Evolutionary conservation across 2,329 filamentous ascomycete species (phyloP), one percentile per base, ranked within the genome.

Genomic region (Laburnicola sp.): DNA sequence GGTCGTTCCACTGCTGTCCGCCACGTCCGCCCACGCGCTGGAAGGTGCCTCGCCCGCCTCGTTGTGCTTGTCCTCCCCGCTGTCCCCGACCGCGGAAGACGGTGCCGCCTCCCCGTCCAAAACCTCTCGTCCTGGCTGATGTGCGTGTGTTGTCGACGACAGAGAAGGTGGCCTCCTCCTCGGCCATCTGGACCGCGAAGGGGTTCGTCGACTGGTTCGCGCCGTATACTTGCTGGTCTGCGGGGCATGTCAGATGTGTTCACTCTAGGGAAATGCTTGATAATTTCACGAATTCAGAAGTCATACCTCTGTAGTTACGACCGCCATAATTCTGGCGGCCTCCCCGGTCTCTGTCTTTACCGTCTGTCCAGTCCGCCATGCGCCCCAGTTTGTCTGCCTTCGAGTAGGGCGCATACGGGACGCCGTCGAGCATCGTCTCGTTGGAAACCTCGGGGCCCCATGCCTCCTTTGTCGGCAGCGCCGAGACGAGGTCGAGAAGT

Each of bases 321-420:
- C 93, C 91, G 42, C 71, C 66, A 76, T 96, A 97, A 72, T 94
- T 89, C 75, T 89, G 86, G 72, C 93, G 82, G 56, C 91, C 89
- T 62, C 88, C 88, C 68, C 91, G 81, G 54, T 94, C 90, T 48
- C 80, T 71, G 63, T 85, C 83, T 78, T 97, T 97, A 74, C 89
- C 86, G 72, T 97, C 94, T 41, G 92, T 96, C 94, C 94, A 99
- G 81, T 99, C 94, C 55, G 94, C 94, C 92, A 99, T 97, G 74
- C 94, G 92, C 70, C 94, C 93, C 54, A 99, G 82, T 83, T 97
- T 97, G 81, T 99, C 94, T 73, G 91, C 91, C 78, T 99, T 99
- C 63, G 92, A 97, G 81, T 94, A 99, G 55, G 94, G 94, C 65
- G 94, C 94, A 75, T 97, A 99, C 34, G 94, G 94, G 43, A 97